Percentiles rank a stretch among this genome's conserved stretches.
Evolutionary conservation across 306 rosid species (phyloP).

Genomic region (Prinsepia uniflora): DNA sequence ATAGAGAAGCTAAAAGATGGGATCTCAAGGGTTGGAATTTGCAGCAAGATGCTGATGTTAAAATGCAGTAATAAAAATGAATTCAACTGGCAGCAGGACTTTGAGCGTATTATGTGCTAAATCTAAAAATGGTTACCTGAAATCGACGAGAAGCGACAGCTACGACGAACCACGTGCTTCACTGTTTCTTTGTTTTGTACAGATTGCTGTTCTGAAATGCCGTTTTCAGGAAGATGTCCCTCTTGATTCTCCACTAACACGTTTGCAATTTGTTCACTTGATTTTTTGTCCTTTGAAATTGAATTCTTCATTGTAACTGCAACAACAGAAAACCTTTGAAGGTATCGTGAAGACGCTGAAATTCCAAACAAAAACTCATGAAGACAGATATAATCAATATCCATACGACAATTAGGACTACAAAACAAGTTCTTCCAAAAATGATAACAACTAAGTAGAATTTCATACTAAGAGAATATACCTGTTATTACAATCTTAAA

Average conservation of each 20-base stretch:
- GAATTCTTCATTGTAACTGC: slow-evolving; percentile 29
- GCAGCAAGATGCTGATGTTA: neutral
- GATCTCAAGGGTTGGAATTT: neutral
- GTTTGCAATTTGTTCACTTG: slow-evolving; percentile 17
- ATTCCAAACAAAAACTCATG: neutral
- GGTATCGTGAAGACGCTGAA: slow-evolving; percentile 28
- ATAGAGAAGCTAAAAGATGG: neutral
- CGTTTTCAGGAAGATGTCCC: slow-evolving; percentile 21
- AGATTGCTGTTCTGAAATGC: slow-evolving; percentile 24
- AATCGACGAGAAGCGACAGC: slow-evolving; percentile 30
- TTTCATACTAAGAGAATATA: neutral
- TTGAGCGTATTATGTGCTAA: slow-evolving; percentile 8
- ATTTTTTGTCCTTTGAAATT: slow-evolving; percentile 21
- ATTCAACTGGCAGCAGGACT: neutral
- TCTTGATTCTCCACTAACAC: slow-evolving; percentile 19
- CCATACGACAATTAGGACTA: too few species aligned
- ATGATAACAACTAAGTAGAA: neutral
- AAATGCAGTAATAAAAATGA: neutral
- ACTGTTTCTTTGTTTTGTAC: slow-evolving; percentile 31
- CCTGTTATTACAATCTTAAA: neutral
- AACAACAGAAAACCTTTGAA: slow-evolving; percentile 16
- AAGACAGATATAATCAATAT: too few species aligned
- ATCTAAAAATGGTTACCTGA: slow-evolving; percentile 28
- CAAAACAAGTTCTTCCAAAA: neutral
- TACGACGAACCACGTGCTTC: slow-evolving; percentile 41